Percentiles rank a stretch among this genome's conserved stretches.
Conservation (phyloP, 2,329 filamentous ascomycete genomes). For the Sarocladium strictum region DNA sequence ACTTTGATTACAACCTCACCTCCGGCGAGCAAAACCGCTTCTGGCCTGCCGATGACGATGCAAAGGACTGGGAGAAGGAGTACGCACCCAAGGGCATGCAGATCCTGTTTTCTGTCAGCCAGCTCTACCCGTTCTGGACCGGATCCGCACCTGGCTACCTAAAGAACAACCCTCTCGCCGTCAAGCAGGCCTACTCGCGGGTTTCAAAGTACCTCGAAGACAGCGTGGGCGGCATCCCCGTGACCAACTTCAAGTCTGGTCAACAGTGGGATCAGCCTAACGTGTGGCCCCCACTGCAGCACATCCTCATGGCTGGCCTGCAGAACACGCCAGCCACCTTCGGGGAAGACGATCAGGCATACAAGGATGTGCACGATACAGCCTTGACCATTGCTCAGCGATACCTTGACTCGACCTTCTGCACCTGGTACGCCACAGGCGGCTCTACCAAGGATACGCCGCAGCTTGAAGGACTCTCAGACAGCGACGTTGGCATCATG, state of each 20-base stretch:
- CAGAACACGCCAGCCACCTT: conserved; percentile 54
- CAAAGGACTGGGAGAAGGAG: conserved; percentile 19
- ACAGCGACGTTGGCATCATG: conserved; percentile 50
- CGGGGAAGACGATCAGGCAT: conserved; percentile 46
- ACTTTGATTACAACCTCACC: conserved; percentile 66
- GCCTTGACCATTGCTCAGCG: conserved; percentile 56
- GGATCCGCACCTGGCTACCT: conserved; percentile 54
- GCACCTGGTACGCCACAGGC: conserved; percentile 64
- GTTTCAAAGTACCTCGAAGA: conserved; percentile 46
- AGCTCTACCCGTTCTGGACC: conserved; percentile 66
- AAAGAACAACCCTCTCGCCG: conserved; percentile 51
- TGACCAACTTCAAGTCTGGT: conserved; percentile 54
- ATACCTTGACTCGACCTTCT: conserved; percentile 62
- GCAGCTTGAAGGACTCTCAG: conserved; percentile 39
- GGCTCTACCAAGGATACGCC: conserved; percentile 50
- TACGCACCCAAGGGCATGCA: conserved; percentile 49
- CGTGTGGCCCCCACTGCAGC: conserved; percentile 63
- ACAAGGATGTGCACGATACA: conserved; percentile 46
- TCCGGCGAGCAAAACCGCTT: conserved; percentile 50
- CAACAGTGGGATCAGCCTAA: conserved; percentile 68
- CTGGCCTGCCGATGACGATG: conserved; percentile 41
- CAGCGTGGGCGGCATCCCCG: conserved; percentile 51
- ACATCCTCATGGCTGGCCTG: conserved; percentile 57
- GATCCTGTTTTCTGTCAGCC: conserved; percentile 50
- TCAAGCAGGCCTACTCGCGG: conserved; percentile 47